Percentiles rank a stretch among this genome's conserved stretches.
These are phyloP conservation scores for Colletotrichum sp. DNA, from an alignment of 2,329 filamentous ascomycete species.

Conservation along the genomic window DNA sequence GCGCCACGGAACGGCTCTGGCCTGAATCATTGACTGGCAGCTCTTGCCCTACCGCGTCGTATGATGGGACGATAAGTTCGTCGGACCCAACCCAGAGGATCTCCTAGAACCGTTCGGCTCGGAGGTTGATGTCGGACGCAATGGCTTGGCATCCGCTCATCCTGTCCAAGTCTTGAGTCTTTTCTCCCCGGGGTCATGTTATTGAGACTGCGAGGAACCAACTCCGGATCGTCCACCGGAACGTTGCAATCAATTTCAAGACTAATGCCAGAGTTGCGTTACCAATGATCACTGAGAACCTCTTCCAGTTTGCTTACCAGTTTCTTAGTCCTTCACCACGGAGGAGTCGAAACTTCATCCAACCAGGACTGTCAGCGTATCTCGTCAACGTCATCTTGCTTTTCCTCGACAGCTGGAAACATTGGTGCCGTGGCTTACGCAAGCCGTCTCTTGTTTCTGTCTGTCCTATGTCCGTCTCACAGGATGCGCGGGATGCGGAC, in stretches of 20 bases:
- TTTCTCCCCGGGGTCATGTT: neutral
- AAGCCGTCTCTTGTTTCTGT: neutral
- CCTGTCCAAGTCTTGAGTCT: neutral
- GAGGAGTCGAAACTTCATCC: neutral
- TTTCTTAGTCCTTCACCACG: neutral
- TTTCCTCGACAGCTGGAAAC: neutral
- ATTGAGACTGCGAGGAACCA: neutral
- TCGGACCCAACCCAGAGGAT: neutral
- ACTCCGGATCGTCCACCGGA: neutral
- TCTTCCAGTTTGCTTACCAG: neutral
- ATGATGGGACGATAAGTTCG: neutral
- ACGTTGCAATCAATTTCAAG: neutral
- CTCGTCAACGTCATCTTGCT: neutral
- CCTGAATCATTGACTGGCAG: neutral
- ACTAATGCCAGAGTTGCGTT: neutral
- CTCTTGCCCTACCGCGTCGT: neutral
- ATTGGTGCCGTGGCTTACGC: neutral
- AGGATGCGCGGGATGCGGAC: neutral
- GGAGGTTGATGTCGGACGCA: slow-evolving; percentile 5
- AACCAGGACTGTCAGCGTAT: neutral
- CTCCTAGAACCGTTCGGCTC: slow-evolving; percentile 1
- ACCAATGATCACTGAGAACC: neutral
- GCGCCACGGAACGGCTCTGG: neutral
- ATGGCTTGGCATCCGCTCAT: neutral
- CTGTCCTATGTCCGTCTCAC: neutral